Base-by-base conservation (phyloP, 2,329 filamentous ascomycete genomes). In the Endocalyx cinctus region DNA sequence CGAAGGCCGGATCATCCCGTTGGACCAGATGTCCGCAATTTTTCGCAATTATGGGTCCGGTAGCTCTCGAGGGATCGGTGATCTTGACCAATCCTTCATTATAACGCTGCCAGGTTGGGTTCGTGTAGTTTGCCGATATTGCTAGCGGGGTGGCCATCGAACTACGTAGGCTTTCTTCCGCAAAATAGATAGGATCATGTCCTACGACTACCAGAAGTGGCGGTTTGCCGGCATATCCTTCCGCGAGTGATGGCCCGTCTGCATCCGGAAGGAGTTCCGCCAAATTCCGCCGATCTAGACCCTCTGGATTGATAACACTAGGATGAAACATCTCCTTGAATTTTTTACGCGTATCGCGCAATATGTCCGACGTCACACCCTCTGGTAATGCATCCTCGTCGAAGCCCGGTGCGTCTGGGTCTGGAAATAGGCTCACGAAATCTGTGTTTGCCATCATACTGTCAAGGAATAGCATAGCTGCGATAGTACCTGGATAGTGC, bases 361-460 rank as follows among this genome's bases (percentile, higher is more conserved):
- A 37, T 26, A 58, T 54, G 10, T 49, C 50, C 13, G 51, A 39
- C 2, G 55, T 55, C 5, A 70, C 52, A 17, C 57, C 66, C 2
- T 46, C 32, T 0, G 69, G 69, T 4, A 75, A 51, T 0, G 45
- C 46, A 1, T 42, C 34, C 1, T 48, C 46, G 29, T 73, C 60
- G 41, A 77, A 77, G 5, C 36, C 56, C 1, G 59, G 39, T 0
- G 55, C 57, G 35, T 75, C 71, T 0, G 74, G 72, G 41, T 79
- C 66, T 0, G 75, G 74, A 48, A 73, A 74, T 5, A 77, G 40
- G 5, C 66, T 69, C 2, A 74, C 64, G 18, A 73, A 70, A 43
- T 79, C 69, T 0, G 67, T 66, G 46, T 78, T 74, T 12, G 74
- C 70, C 50, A 79, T 67, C 41, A 75, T 70, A 22, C 67, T 74